Conservation (phyloP, 768 basidiomycete genomes). For the Suillus bovinus region DNA sequence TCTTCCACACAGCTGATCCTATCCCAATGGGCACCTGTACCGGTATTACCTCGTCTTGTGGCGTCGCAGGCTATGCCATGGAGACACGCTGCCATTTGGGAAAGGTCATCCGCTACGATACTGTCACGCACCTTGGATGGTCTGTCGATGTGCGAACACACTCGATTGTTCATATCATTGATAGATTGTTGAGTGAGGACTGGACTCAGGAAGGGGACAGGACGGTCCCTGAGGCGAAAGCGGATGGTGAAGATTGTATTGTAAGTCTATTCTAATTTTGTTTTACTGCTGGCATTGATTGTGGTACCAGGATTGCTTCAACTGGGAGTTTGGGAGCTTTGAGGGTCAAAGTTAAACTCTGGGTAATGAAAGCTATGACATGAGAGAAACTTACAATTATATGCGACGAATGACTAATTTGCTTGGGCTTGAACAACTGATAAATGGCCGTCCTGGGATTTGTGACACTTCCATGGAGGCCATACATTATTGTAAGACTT, state of each 20-base stretch:
- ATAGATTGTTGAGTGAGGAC: slow-evolving; percentile 56
- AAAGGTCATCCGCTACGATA: slow-evolving; percentile 80
- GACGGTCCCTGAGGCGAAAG: slow-evolving; percentile 47
- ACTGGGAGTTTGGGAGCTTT: slow-evolving; percentile 64
- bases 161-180: slow-evolving; percentile 67
- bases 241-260: slow-evolving; percentile 67
- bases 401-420: neutral
- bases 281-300: slow-evolving; percentile 7
- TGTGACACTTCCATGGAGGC: neutral
- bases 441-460: neutral
- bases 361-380: neutral
- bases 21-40: slow-evolving; percentile 86
- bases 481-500: neutral
- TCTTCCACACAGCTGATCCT: slow-evolving; percentile 94
- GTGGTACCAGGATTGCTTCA: slow-evolving; percentile 61
- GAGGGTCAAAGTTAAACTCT: slow-evolving; percentile 2
- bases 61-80: slow-evolving; percentile 83
- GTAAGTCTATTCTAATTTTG: slow-evolving; percentile 39
- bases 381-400: neutral
- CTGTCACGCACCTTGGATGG: slow-evolving; percentile 81
- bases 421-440: neutral
- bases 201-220: slow-evolving; percentile 50
- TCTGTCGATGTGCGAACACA: slow-evolving; percentile 73
- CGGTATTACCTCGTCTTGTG: slow-evolving; percentile 75
- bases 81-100: slow-evolving; percentile 90